Evolutionary conservation across 1,284 basidiomycete genomes (phyloP).

Genomic region (Mrakiaceae sp.): DNA sequence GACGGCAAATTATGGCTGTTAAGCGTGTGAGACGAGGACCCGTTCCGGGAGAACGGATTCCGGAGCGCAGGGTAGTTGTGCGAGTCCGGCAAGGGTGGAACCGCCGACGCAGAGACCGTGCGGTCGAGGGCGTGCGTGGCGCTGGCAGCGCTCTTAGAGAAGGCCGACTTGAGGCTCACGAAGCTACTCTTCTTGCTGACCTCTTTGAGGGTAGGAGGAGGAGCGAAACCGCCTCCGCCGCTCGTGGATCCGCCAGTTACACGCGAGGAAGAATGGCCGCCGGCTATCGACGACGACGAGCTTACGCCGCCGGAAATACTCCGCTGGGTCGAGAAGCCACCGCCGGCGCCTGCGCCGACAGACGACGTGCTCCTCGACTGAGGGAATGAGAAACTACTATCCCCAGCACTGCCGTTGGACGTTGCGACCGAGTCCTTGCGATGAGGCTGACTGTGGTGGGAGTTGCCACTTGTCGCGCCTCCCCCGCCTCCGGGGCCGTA

Average conservation of each 20-base stretch:
- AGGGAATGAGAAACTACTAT: neutral
- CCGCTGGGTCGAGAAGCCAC: neutral
- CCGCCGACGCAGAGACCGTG: neutral
- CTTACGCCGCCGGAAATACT: too few relatives aligned
- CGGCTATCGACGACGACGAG: too few relatives aligned
- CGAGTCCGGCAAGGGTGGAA: constrained; percentile 10
- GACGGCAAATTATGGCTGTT: neutral
- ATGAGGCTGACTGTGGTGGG: too few relatives aligned
- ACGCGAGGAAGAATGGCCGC: too few relatives aligned
- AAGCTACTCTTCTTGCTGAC: constrained; percentile 15
- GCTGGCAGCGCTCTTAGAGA: neutral
- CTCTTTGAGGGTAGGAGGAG: constrained; percentile 3
- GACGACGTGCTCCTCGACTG: constrained; percentile 4
- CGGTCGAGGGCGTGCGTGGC: constrained; percentile 1
- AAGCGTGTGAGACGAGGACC: neutral
- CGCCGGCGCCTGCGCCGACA: neutral
- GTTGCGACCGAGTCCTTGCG: constrained; percentile 8
- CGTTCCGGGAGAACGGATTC: constrained; percentile 29
- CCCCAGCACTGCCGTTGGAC: neutral
- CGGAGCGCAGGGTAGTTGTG: constrained; percentile 28
- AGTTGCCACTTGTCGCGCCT: too few relatives aligned
- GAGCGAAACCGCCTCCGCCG: neutral
- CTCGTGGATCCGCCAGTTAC: too few relatives aligned
- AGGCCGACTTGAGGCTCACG: constrained; percentile 12
- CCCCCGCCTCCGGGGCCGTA: neutral